These are phyloP conservation scores for Fusarium oxysporum DNA, from an alignment of 2,329 filamentous ascomycete genomes.

Conservation along the genomic window DNA sequence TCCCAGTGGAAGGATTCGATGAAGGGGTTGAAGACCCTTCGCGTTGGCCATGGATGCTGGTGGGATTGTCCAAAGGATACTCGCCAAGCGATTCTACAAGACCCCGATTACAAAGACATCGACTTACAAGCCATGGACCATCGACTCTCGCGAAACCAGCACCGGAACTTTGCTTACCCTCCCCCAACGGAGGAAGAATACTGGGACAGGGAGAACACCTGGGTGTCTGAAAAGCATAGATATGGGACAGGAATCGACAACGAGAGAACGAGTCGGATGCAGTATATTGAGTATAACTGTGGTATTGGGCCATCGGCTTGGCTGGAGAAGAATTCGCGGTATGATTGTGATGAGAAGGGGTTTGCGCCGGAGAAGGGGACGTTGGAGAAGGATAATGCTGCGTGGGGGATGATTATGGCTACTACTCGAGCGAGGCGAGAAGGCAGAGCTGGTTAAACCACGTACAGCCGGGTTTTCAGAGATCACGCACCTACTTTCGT, in stretches of 20 bases:
- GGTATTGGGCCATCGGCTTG: neutral
- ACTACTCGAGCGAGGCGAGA: accelerated
- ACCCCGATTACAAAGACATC: neutral
- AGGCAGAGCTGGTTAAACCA: too few species aligned
- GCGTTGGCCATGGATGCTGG: neutral
- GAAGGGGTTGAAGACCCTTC: slow-evolving; percentile 19
- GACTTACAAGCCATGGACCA: neutral
- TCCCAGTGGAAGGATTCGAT: slow-evolving; percentile 12
- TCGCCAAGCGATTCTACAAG: accelerated
- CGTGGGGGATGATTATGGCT: neutral
- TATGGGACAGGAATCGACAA: neutral
- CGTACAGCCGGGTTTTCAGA: too few species aligned
- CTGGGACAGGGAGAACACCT: accelerated
- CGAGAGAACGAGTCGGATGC: neutral
- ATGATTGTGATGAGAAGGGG: accelerated
- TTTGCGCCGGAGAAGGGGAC: slow-evolving; percentile 14
- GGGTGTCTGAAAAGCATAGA: neutral
- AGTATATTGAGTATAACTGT: slow-evolving; percentile 15
- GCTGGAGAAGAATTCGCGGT: neutral
- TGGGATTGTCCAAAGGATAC: neutral
- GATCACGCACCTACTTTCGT: too few species aligned
- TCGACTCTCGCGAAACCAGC: neutral
- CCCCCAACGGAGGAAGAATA: accelerated
- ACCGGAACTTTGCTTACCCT: slow-evolving; percentile 5
- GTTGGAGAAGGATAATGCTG: slow-evolving; percentile 1